These are phyloP conservation scores for Avena eriantha DNA, from an alignment of 176 grass and related monocot species.

Conservation along the genomic window DNA sequence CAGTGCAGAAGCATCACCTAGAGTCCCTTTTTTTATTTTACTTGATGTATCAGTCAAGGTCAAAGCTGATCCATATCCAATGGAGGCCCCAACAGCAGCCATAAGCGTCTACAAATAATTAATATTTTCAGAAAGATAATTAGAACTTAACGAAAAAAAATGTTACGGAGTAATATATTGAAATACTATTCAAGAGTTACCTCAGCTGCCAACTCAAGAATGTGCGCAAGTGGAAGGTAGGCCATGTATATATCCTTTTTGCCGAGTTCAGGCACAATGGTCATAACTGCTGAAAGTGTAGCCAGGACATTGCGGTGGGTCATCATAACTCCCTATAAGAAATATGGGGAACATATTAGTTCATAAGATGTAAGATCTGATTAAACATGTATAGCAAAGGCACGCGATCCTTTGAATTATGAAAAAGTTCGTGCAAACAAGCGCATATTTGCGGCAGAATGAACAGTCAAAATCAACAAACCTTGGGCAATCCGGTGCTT, in stretches of 20 bases:
- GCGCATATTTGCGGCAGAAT: conserved; percentile 17
- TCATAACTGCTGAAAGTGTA: conserved; percentile 89
- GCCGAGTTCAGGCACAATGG: conserved; percentile 75
- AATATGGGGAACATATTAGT: conserved; percentile 44
- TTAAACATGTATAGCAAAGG: not conserved
- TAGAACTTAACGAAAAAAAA: conserved; percentile 41
- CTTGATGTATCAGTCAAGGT: conserved; percentile 95
- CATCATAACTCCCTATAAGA: conserved; percentile 91
- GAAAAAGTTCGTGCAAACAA: not conserved
- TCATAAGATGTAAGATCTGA: conserved; percentile 28
- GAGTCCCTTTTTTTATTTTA: conserved; percentile 92
- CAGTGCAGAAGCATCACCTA: conserved; percentile 88
- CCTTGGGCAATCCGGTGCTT: conserved; percentile 96
- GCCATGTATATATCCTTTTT: conserved; percentile 85
- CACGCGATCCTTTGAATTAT: not conserved
- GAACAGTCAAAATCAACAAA: conserved; percentile 36
- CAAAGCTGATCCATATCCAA: conserved; percentile 93
- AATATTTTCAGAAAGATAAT: conserved; percentile 30
- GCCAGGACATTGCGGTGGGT: conserved; percentile 89
- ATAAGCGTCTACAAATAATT: conserved; percentile 65
- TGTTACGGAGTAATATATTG: not conserved
- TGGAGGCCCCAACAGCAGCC: conserved; percentile 73
- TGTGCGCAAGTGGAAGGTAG: conserved; percentile 93
- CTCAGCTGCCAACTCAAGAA: conserved; percentile 96
- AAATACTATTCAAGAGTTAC: conserved; percentile 41